Conservation (phyloP, 2,329 filamentous ascomycete species). For the Fusarium penzigii region DNA sequence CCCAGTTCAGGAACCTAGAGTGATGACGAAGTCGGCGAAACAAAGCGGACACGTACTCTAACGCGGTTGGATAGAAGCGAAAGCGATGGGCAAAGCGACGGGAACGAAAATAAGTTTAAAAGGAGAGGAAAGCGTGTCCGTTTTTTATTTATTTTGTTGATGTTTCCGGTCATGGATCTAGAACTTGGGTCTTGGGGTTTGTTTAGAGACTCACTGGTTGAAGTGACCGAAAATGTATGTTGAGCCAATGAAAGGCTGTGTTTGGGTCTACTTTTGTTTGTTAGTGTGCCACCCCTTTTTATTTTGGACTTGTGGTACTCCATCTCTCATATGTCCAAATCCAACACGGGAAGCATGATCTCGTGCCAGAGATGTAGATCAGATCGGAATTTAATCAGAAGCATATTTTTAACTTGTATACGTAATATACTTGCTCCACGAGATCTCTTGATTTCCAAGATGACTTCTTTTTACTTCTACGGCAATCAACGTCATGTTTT, state of each 20-base stretch:
- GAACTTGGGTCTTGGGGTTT: background rate
- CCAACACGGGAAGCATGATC: background rate
- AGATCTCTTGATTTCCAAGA: too few relatives aligned
- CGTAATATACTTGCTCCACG: too few relatives aligned
- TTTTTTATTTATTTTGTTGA: background rate
- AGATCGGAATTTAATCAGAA: background rate
- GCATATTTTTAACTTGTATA: background rate
- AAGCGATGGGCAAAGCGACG: background rate
- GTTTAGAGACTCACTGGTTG: too few relatives aligned
- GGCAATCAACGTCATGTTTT: too few relatives aligned
- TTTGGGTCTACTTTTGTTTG: too few relatives aligned
- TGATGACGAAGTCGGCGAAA: background rate
- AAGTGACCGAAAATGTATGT: too few relatives aligned
- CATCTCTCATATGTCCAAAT: too few relatives aligned
- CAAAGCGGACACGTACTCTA: background rate
- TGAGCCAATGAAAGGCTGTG: too few relatives aligned
- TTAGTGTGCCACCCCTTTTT: too few relatives aligned
- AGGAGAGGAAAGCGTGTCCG: background rate
- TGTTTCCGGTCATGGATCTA: background rate
- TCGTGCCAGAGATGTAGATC: background rate
- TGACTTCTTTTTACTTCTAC: too few relatives aligned
- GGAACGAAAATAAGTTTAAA: background rate
- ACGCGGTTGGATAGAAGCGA: background rate
- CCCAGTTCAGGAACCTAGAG: background rate
- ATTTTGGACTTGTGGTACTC: too few relatives aligned